Conservation (phyloP, 352 stramenopile genomes). For the Phytophthora tubulina region DNA sequence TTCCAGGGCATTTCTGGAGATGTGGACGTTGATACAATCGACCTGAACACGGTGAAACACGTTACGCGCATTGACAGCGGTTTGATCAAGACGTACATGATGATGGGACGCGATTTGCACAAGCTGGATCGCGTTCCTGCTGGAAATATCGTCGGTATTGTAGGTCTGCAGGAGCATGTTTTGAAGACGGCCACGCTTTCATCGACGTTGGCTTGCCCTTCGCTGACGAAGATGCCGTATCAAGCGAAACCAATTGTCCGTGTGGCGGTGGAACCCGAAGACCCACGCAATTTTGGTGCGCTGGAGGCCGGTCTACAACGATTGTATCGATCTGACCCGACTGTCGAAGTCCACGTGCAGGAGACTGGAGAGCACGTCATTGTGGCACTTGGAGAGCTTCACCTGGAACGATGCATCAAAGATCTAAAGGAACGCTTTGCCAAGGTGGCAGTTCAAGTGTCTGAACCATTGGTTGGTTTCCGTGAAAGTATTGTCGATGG, state of each 20-base stretch:
- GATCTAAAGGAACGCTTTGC: slow-evolving; percentile 91
- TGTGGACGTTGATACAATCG: slow-evolving; percentile 42
- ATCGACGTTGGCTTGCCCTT: slow-evolving; percentile 80
- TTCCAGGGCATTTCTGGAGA: slow-evolving; percentile 75
- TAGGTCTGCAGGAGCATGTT: slow-evolving; percentile 88
- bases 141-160: slow-evolving; percentile 92
- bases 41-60: slow-evolving; percentile 54
- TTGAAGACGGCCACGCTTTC: slow-evolving; percentile 93
- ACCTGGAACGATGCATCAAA: slow-evolving; percentile 93
- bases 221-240: slow-evolving; percentile 90
- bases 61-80: slow-evolving; percentile 60
- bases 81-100: slow-evolving; percentile 89
- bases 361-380: slow-evolving; percentile 93
- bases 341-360: slow-evolving; percentile 93
- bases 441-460: slow-evolving; percentile 86
- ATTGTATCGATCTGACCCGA: slow-evolving; percentile 93
- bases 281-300: slow-evolving; percentile 86
- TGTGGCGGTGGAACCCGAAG: slow-evolving; percentile 91
- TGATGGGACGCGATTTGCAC: slow-evolving; percentile 93
- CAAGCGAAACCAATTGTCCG: slow-evolving; percentile 94
- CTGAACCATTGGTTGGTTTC: slow-evolving; percentile 90
- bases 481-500: slow-evolving; percentile 85
- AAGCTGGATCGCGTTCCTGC: slow-evolving; percentile 80
- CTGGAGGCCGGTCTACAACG: slow-evolving; percentile 90
- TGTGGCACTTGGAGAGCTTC: slow-evolving; percentile 91